Evolutionary conservation across 371 early-diverging fungal genomes (phyloP), one percentile per base, ranked within the genome.

Genomic region (Mortierella sp.): DNA sequence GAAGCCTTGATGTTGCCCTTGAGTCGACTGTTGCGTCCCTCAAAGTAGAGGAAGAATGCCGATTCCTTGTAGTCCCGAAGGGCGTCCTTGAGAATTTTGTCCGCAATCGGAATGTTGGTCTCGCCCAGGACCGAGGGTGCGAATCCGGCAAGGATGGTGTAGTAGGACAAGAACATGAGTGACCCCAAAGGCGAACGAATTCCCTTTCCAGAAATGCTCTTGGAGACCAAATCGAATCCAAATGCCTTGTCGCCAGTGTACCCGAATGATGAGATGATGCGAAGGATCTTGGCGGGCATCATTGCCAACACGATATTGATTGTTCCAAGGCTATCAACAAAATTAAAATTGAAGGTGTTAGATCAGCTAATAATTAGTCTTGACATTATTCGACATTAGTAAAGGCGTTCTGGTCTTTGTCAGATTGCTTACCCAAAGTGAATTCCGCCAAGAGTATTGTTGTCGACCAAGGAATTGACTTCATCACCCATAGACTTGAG

Each of bases 171-270:
- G 81, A 85, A 89, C 89, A 88, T 88, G 31, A 92, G 77, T 2
- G 90, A 90, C 11, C 91, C 91, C 22, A 92, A 71, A 0, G 91
- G 90, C 0, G 93, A 88, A 19, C 91, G 89, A 26, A 91, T 87
- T 0, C 93, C 91, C 34, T 87, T 74, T 22, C 89, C 88, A 45
- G 89, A 88, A 24, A 90, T 80, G 58, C 90, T 88, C 55, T 89
- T 78, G 43, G 90, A 88, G 29, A 91, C 73, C 55, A 91, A 84
- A 24, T 89, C 89, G 74, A 91, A 89, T 0, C 91, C 93, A 41
- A 91, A 76, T 16, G 89, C 87, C 70, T 89, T 89, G 73, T 92
- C 90, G 40, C 89, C 88, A 58, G 87, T 84, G 87, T 90, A 91
- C 7, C 91, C 91, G 31, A 91, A 84, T 4, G 86, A 79, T 5